Evolutionary conservation across 1,139 yeast species (phyloP).

Genomic region (Debaryomyces sp.): DNA sequence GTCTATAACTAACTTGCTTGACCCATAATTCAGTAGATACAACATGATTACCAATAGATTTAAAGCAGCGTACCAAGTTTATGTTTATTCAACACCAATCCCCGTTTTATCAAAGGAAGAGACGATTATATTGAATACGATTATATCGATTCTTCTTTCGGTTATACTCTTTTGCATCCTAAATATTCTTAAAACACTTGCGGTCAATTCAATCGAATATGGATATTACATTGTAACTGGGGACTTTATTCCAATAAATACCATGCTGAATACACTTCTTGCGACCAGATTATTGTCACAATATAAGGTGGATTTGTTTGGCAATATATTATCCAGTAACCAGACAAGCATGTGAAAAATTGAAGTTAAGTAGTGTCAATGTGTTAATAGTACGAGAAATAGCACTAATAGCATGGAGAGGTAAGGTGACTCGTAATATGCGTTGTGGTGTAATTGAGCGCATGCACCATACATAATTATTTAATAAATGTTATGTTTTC

Average conservation of each 20-base stretch:
- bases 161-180: conserved; percentile 21
- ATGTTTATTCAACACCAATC: conserved; percentile 31
- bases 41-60: conserved; percentile 10
- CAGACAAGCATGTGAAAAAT: not conserved
- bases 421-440: not conserved
- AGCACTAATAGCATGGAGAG: not conserved
- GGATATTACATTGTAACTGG: conserved; percentile 25
- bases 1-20: not conserved
- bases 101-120: conserved; percentile 32
- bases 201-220: conserved; percentile 17
- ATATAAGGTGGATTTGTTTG: not conserved
- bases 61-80: conserved; percentile 22
- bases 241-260: conserved; percentile 13
- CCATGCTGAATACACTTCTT: conserved; percentile 1
- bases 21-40: not conserved
- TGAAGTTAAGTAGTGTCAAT: not conserved
- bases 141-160: conserved; percentile 18
- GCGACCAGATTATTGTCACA: not conserved
- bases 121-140: conserved; percentile 20
- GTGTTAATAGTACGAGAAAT: not conserved
- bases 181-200: conserved; percentile 18
- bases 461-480: not conserved
- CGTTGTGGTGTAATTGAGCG: not conserved
- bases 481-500: not conserved
- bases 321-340: not conserved